Percentiles rank a stretch among this genome's conserved stretches.
phyloP scores from a whole-genome alignment of 805 yeast genomes.

The Diddensiella caesifluorescens region DNA sequence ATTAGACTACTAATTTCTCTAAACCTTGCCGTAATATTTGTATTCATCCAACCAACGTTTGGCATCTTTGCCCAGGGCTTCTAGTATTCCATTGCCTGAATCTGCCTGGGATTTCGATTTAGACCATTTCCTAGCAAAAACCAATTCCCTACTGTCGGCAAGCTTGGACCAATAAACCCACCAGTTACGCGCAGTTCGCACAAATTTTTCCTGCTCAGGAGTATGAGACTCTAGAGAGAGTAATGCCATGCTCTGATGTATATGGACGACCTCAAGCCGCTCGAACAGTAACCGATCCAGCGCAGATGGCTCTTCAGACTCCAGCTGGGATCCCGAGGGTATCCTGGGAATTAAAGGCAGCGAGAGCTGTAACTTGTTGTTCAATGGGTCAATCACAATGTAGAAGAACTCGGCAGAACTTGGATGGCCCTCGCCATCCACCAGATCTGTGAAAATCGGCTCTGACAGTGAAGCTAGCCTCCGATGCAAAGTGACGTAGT shows the following conservation, averaged over 20 bases:
- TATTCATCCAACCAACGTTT: conserved; percentile 27
- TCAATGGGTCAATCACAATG: conserved; percentile 16
- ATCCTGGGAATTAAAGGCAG: conserved; percentile 20
- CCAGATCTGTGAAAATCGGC: conserved; percentile 22
- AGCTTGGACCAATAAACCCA: conserved; percentile 27
- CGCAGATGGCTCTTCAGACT: conserved; percentile 10
- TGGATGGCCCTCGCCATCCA: neutral
- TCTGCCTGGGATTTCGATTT: conserved; percentile 8
- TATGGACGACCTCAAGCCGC: conserved; percentile 19
- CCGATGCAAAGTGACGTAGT: conserved; percentile 21
- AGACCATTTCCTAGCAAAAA: conserved; percentile 25
- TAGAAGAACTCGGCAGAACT: conserved; percentile 21
- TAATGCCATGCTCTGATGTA: conserved; percentile 18
- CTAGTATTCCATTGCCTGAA: conserved; percentile 18
- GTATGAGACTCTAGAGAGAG: conserved; percentile 7
- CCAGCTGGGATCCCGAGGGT: conserved; percentile 15
- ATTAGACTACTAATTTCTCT: neutral
- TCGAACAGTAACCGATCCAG: conserved; percentile 12
- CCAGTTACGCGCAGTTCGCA: conserved; percentile 25
- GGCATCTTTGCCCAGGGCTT: conserved; percentile 26
- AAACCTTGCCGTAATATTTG: conserved; percentile 19
- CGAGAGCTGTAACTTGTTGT: conserved; percentile 19
- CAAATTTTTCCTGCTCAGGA: conserved; percentile 20
- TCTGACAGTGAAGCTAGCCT: conserved; percentile 25
- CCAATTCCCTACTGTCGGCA: conserved; percentile 18